Evolutionary conservation across 2,329 filamentous ascomycete genomes (phyloP), one percentile per base, ranked within the genome.

Genomic region (Alternaria brassicae): DNA sequence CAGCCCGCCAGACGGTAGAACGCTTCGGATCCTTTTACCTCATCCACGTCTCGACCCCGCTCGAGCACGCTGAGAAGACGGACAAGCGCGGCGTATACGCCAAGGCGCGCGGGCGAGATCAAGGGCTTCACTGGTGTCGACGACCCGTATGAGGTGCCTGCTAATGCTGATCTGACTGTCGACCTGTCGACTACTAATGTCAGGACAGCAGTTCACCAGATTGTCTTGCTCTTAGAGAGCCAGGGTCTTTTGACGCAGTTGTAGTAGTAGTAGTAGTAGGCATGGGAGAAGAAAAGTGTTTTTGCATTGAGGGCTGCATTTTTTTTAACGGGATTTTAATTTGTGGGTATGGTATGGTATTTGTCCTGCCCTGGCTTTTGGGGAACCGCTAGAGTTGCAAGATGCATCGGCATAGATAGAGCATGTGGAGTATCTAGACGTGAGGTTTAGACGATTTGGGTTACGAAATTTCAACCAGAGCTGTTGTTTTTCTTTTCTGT

Each of bases 91-190:
- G 95, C 60, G 89, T 97, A 75, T 99, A 98, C 81, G 86, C 86
- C 67, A 87, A 88, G 77, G 95, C 95, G 39, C 87, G 95, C 63
- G 86, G 95, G 95, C 58, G 91, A 97, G 83, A 96, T 99, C 81
- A 95, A 93, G 88, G 93, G 93, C 66, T 99, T 99, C 86, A 99
- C 95, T 7, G 95, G 95, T 73, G 93, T 99, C 57, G 94, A 98
- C 77, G 94, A 98, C 82, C 93, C 95, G 48, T 99, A 99, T 77
- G 95, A 99, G 88, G 77, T 80, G 21, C 95, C 95, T 9, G 73
- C 81, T 68, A 93, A 94, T 81, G 87, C 93, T 30, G 89, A 98
- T 77, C 84, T 99, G 66, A 87, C 88, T 5, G 94, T 98, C 37
- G 91, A 98, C 79, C 79, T 90, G 56, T 89, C 91, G 81, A 95